Percentiles rank a stretch among this genome's conserved stretches.
Evolutionary conservation across 345 rosid genomes (phyloP).

Genomic region (Camelina neglecta): DNA sequence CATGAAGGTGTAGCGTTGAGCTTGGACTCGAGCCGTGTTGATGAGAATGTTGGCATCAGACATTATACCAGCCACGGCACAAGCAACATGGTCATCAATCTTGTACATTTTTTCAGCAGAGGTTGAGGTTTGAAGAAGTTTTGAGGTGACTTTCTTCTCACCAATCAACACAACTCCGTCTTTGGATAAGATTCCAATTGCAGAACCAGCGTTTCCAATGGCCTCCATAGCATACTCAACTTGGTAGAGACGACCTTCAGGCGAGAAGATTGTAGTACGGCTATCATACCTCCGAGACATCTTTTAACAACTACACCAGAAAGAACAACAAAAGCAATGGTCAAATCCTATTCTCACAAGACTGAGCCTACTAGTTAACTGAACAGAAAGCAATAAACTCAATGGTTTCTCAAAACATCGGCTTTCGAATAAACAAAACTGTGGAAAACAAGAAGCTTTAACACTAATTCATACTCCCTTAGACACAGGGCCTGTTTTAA

Average conservation of each 20-base stretch:
- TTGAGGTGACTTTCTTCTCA: slow-evolving; percentile 97
- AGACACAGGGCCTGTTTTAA: not conserved
- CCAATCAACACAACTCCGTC: slow-evolving; percentile 94
- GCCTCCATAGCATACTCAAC: slow-evolving; percentile 99
- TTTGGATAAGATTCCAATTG: slow-evolving; percentile 84
- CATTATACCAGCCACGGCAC: slow-evolving; percentile 98
- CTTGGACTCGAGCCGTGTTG: slow-evolving; percentile 93
- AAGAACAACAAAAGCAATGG: not conserved
- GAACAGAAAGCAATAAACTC: not conserved
- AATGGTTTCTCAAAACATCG: not conserved
- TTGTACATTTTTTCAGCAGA: slow-evolving; percentile 97
- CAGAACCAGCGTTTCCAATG: slow-evolving; percentile 95
- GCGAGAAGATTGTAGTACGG: slow-evolving; percentile 98
- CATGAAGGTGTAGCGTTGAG: slow-evolving; percentile 84
- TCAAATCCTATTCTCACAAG: not conserved
- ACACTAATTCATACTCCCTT: not conserved
- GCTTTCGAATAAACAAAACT: not conserved
- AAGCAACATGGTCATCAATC: slow-evolving; percentile 94
- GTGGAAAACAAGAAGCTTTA: not conserved
- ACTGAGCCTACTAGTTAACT: not conserved
- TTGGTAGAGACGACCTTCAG: slow-evolving; percentile 98
- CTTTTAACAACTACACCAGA: slow-evolving; percentile 12
- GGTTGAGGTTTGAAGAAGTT: slow-evolving; percentile 89
- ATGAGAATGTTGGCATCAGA: slow-evolving; percentile 97
- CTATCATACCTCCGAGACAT: slow-evolving; percentile 99